Evolutionary conservation across 192 early-diverging fungal species (phyloP).

Genomic region (Linderina pennispora): DNA sequence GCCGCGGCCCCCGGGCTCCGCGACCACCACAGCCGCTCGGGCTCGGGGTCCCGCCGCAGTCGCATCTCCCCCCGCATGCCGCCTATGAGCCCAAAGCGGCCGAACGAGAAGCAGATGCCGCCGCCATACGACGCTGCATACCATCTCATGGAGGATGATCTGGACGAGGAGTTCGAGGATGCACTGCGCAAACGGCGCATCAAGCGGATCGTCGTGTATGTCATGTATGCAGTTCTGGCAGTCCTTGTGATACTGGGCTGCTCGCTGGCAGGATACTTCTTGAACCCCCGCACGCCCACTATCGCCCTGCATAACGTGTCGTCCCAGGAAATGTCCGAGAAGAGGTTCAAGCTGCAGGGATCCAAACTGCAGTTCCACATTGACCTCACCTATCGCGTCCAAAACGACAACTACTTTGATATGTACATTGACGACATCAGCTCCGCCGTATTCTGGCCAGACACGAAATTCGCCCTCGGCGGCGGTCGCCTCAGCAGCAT

Average conservation of each 20-base stretch:
- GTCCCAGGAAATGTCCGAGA: slow-evolving; percentile 16
- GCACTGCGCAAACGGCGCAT: slow-evolving; percentile 23
- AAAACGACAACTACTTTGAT: slow-evolving; percentile 45
- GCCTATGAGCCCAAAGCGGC: slow-evolving; percentile 4
- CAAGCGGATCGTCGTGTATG: slow-evolving; percentile 21
- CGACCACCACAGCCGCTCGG: too few relatives aligned
- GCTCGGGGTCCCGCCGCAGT: too few relatives aligned
- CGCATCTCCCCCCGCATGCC: too few relatives aligned
- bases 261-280: slow-evolving; percentile 26
- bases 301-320: slow-evolving; percentile 26
- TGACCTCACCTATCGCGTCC: slow-evolving; percentile 35
- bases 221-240: slow-evolving; percentile 9
- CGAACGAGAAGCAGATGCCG: slow-evolving; percentile 25
- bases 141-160: slow-evolving; percentile 13
- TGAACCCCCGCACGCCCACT: slow-evolving; percentile 20
- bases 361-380: slow-evolving; percentile 43
- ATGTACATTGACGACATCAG: slow-evolving; percentile 37
- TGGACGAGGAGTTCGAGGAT: slow-evolving; percentile 29
- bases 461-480: slow-evolving; percentile 45
- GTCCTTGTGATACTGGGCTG: slow-evolving; percentile 14
- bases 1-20: too few relatives aligned
- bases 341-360: slow-evolving; percentile 38
- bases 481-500: slow-evolving; percentile 39
- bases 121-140: slow-evolving; percentile 23
- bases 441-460: slow-evolving; percentile 41